Base-by-base conservation (phyloP, 139 green algal species). In the Coccomyxa sp. region DNA sequence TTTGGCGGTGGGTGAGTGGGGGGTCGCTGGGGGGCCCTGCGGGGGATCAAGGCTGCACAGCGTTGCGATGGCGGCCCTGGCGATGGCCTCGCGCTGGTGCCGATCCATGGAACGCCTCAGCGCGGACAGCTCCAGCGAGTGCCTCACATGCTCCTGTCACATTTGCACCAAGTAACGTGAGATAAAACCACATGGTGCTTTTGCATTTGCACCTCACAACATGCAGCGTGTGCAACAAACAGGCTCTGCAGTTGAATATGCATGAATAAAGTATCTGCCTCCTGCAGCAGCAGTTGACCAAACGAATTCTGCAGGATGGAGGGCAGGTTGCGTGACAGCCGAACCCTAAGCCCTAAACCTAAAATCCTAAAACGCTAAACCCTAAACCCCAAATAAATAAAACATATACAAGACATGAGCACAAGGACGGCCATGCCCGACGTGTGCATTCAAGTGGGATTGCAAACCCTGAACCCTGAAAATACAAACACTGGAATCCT, bases 111-210 rank as follows among this genome's bases (percentile, higher is more conserved):
- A 28, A 14, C 77, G 79, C 15, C 74, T n/a, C 67, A 88, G 79
- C 16, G 83, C 75, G 0, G 86, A 45, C 58, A 82, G 66, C 78
- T 91, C 88, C 45, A 91, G 59, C 0, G 86, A 88, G 38, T 77
- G 80, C 58, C 82, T 78, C 32, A 83, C 17, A 32, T 89, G 82
- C 74, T 86, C 60, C 83, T 87, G 32, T 45, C 51, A 31, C 17
- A 23, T 3, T 38, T 63, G n/a, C 32, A 60, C 38, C 59, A 12
- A 13, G 66, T 32, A 30, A 78, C 67, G 51, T 79, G 3, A 11
- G 38, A 51, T 51, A 3, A 51, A 7, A 51, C 3, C 38, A 7
- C n/a, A 51, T 51, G 3, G 38, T 51, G 38, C 38, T 11, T 3
- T 51, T 7, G 38, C 63, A 79, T 10, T n/a, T 77, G 71, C 58